A percentile compares a stretch with the other conserved stretches of the same genome.
phyloP scores from a whole-genome alignment of 2,329 filamentous ascomycete species.

The Hypoxylon sp. region DNA sequence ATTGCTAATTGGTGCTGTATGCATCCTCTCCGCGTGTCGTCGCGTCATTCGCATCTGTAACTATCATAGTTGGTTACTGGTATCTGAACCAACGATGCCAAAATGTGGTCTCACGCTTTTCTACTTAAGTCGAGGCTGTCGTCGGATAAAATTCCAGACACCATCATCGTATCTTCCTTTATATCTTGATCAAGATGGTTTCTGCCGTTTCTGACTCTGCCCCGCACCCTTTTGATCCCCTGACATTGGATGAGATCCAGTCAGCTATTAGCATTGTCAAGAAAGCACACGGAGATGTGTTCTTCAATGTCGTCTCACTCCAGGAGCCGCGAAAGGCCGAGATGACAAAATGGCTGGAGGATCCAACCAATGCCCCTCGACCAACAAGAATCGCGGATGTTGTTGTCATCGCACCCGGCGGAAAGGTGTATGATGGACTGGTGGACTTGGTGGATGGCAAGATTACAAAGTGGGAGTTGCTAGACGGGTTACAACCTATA shows the following conservation, averaged over 20 bases:
- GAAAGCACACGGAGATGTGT: constrained; percentile 77
- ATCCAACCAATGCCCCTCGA: constrained; percentile 70
- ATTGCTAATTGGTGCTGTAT: constrained; percentile 45
- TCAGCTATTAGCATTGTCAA: constrained; percentile 77
- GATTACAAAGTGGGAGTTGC: constrained; percentile 80
- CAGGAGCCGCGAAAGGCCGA: constrained; percentile 88
- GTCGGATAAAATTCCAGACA: background rate
- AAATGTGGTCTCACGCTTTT: constrained; percentile 15
- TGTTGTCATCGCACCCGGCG: constrained; percentile 83
- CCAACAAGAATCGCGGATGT: constrained; percentile 84
- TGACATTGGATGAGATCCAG: constrained; percentile 80
- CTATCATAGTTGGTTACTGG: constrained; percentile 19
- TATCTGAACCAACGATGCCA: constrained; percentile 13
- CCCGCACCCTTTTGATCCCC: constrained; percentile 83
- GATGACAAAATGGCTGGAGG: constrained; percentile 83
- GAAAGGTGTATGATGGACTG: constrained; percentile 85
- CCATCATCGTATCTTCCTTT: constrained; percentile 8
- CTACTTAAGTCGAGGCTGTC: constrained; percentile 28
- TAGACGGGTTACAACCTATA: constrained; percentile 85
- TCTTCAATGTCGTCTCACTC: constrained; percentile 89
- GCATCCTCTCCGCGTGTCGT: constrained; percentile 26
- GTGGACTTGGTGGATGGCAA: constrained; percentile 78
- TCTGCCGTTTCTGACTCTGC: constrained; percentile 39
- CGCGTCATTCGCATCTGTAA: constrained; percentile 35
- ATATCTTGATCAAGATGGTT: constrained; percentile 43